phyloP scores from a whole-genome alignment of 768 basidiomycete genomes.

The Panaeolus cyanescens region DNA sequence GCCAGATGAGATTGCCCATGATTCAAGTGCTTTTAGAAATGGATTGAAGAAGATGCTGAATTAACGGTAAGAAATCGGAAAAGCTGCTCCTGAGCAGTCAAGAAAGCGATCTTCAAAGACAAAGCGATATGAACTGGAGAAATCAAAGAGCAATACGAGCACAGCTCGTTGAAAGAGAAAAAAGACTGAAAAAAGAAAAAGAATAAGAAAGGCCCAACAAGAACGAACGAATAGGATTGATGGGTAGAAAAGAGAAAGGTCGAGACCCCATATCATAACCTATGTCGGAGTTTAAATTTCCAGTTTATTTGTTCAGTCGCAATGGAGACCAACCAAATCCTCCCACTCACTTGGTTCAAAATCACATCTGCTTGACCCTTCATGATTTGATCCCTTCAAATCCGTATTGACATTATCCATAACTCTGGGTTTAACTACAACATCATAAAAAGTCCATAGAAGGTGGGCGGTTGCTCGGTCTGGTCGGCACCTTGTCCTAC shows the following conservation, averaged over 20 bases:
- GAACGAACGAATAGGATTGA: constrained; percentile 2
- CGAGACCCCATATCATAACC: background rate
- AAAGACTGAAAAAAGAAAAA: constrained; percentile 7
- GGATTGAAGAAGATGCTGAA: constrained; percentile 9
- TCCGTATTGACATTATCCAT: background rate
- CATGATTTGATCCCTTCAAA: background rate
- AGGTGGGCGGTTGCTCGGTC: constrained; percentile 32
- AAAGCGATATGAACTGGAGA: constrained; percentile 7
- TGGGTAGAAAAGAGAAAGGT: background rate
- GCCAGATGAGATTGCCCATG: constrained; percentile 87
- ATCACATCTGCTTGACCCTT: background rate
- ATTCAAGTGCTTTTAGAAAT: constrained; percentile 15
- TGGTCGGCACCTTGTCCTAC: constrained; percentile 20
- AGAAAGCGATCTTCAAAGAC: constrained; percentile 15
- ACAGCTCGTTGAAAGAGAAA: constrained; percentile 11
- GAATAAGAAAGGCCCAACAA: constrained; percentile 7
- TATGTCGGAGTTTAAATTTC: constrained; percentile 21
- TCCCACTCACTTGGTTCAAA: background rate
- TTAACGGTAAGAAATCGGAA: constrained; percentile 19
- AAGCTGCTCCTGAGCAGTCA: constrained; percentile 19
- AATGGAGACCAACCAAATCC: constrained; percentile 13
- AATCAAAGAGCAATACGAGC: constrained; percentile 14
- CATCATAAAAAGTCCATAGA: constrained; percentile 20
- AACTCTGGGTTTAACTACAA: background rate
- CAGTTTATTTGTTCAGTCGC: constrained; percentile 6